Base-by-base conservation (phyloP, 139 green algal genomes). In the Chlorella sp. region DNA sequence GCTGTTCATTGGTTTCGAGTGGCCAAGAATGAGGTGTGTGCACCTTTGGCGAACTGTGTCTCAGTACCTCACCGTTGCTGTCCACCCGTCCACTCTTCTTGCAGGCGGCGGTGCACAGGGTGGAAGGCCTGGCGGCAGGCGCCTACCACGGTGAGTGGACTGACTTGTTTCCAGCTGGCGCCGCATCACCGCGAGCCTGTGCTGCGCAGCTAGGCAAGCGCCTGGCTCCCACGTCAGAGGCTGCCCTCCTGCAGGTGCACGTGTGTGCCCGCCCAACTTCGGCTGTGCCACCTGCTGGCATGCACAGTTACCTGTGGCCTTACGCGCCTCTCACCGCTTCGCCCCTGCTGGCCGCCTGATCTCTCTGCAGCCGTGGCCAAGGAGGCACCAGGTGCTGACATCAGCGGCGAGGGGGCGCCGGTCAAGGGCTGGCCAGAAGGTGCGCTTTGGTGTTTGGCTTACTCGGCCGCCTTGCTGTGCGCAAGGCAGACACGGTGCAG, bases 71-170 rank as follows among this genome's bases (percentile, higher is more conserved):
- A n/a, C n/a, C n/a, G n/a, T n/a, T n/a, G n/a, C n/a, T n/a, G n/a
- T n/a, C n/a, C n/a, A n/a, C n/a, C n/a, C n/a, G n/a, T n/a, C n/a
- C n/a, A n/a, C n/a, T n/a, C n/a, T n/a, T n/a, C n/a, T n/a, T 30
- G 76, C 76, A 82, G 76, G 57, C 76, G 3, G 76, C 57, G 12
- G 36, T n/a, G 34, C 60, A 41, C 36, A 72, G 23, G 36, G 34
- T 67, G 34, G 38, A 34, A 11, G 26, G 12, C 2, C 1, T 73
- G 36, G 63, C 28, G 17, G 60, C 57, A 26, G 3, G 60, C 7
- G 76, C 76, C 1, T 82, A 62, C 36, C 76, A 62, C 3, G 60
- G 76, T 82, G 36, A 28, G 57, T 71, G 60, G 9, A 67, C 23
- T 16, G 25, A 67, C 9, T n/a, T 30, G 60, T 67, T 28, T 12